phyloP scores from a whole-genome alignment of 345 rosid genomes.

The Pistacia integerrima region DNA sequence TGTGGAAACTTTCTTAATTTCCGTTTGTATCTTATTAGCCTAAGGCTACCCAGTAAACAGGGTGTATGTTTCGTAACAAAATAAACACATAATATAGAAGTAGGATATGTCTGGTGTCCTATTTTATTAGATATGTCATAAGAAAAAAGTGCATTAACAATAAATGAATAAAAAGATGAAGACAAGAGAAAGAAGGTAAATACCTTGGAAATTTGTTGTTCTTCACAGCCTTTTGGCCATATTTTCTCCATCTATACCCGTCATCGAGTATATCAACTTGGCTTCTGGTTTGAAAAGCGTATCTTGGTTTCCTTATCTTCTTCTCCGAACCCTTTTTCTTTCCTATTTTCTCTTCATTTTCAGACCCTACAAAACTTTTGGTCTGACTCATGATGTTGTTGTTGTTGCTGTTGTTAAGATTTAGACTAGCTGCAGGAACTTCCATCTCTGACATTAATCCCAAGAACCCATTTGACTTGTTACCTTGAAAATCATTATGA shows the following conservation, averaged over 20 bases:
- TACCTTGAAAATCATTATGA: slow-evolving; percentile 17
- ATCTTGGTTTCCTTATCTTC: slow-evolving; percentile 60
- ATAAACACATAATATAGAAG: too few relatives aligned
- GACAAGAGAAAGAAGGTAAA: background rate
- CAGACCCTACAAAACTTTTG: slow-evolving; percentile 16
- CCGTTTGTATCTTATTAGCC: too few relatives aligned
- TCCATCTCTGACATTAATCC: slow-evolving; percentile 35
- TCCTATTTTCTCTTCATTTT: slow-evolving; percentile 27
- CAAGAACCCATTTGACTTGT: slow-evolving; percentile 27
- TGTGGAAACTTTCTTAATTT: too few relatives aligned
- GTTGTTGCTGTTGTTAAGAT: background rate
- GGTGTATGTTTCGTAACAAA: too few relatives aligned
- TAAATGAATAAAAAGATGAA: background rate
- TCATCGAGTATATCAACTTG: slow-evolving; percentile 92
- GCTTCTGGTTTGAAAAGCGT: slow-evolving; percentile 86
- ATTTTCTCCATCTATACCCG: slow-evolving; percentile 94
- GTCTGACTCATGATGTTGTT: background rate
- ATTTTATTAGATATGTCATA: background rate
- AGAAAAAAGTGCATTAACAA: background rate
- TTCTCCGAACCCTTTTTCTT: slow-evolving; percentile 47
- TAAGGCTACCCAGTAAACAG: too few relatives aligned
- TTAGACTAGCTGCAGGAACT: background rate
- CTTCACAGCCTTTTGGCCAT: slow-evolving; percentile 87
- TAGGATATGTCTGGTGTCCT: background rate
- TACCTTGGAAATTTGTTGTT: slow-evolving; percentile 84